phyloP scores from a whole-genome alignment of 768 basidiomycete genomes.

The Tulasnella calospora region DNA sequence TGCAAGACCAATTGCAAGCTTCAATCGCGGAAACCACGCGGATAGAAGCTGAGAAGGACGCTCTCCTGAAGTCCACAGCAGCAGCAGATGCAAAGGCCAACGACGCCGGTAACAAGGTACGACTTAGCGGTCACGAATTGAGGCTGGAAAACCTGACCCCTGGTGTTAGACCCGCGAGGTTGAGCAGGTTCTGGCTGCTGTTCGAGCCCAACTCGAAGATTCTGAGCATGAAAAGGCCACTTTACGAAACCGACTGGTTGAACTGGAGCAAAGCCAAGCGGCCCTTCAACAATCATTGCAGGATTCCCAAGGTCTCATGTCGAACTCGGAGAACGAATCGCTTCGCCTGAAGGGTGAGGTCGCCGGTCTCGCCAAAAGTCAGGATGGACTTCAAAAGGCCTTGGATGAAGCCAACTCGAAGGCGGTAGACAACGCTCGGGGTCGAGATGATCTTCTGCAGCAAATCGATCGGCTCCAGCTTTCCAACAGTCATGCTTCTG shows the following conservation, averaged over 20 bases:
- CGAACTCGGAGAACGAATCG: not conserved
- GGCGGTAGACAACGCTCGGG: not conserved
- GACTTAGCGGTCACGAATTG: not conserved
- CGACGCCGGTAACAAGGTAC: slow-evolving; percentile 3
- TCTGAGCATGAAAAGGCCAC: not conserved
- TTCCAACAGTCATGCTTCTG: not conserved
- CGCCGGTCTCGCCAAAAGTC: not conserved
- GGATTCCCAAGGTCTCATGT: not conserved
- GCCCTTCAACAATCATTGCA: not conserved
- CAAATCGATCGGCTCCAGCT: not conserved
- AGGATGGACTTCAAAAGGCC: not conserved
- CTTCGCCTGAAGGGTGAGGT: not conserved
- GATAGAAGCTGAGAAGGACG: not conserved
- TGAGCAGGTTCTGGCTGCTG: not conserved
- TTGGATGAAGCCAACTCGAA: not conserved
- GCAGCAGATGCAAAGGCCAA: not conserved
- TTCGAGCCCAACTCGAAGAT: not conserved
- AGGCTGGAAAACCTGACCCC: not conserved
- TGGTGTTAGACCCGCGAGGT: not conserved
- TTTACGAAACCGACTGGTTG: not conserved
- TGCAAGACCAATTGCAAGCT: too few relatives aligned
- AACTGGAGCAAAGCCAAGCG: not conserved
- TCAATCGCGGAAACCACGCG: not conserved
- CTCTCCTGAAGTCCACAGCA: not conserved
- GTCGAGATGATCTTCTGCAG: not conserved